Base-by-base conservation (phyloP, 2,329 filamentous ascomycete genomes). In the Colletotrichum sp. region DNA sequence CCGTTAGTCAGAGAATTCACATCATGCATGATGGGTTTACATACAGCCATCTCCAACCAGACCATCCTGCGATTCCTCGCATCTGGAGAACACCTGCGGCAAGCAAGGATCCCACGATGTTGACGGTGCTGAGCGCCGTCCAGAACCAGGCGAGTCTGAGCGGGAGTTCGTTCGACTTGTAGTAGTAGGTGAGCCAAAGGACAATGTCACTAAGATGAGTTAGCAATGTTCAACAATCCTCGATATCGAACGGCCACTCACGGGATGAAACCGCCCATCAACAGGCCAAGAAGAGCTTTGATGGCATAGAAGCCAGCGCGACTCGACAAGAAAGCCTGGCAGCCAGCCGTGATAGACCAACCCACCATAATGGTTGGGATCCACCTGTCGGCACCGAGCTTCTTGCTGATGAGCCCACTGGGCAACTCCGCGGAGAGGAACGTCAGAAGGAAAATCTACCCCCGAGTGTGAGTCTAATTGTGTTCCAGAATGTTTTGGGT, bases 181-280 rank as follows among this genome's bases (percentile, higher is more conserved):
- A 83, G 64, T 82, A 83, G 75, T 83, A 83, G 26, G 80, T 82
- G 34, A 83, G 79, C 77, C 81, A 83, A 2, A 83, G 77, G 8
- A 83, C 80, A 8, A 82, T 79, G 68, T 85, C 82, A 8, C 76
- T 77, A 26, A 15, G 3, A 21, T 13, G 5, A 15, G 69, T 77
- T 36, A 77, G 69, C 30, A 30, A 15, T 6, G 26, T 30, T 5
- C 30, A 24, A 13, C 7, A n/a, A 21, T 28, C 15, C n/a, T 13
- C 15, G 24, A 44, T 26, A 13, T n/a, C 59, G 4, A 16, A 36
- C 15, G 26, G n/a, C n/a, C 24, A 28, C 81, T 49, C 84, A 87
- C 78, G 88, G 88, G 34, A 90, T 90, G 72, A 89, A 90, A 0
- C 88, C 88, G 24, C 88, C 88, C 85, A 88, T 88, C 18, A 88